A percentile compares a stretch with the other conserved stretches of the same genome.
These are phyloP conservation scores for Casuarina cunninghamiana DNA, from an alignment of 306 rosid genomes.

Conservation along the genomic window DNA sequence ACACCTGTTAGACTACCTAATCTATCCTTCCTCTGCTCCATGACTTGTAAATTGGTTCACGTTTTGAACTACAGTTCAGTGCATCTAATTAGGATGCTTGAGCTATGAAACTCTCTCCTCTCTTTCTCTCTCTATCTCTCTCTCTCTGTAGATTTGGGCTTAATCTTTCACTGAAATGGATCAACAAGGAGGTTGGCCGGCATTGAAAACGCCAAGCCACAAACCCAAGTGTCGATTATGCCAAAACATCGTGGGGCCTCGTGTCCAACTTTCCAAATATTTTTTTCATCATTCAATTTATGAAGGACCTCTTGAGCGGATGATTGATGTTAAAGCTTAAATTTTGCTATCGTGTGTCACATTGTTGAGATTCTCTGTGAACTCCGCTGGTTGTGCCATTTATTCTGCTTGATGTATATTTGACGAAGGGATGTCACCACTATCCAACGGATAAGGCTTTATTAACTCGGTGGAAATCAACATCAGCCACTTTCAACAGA, in stretches of 20 bases:
- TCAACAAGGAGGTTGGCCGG: background rate
- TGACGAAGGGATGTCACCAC: no score
- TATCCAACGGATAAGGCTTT: no score
- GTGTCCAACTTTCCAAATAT: background rate
- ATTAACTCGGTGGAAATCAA: no score
- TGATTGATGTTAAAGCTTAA: no score
- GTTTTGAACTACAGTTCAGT: background rate
- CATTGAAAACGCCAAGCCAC: background rate
- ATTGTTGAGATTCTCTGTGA: background rate
- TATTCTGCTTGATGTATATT: no score
- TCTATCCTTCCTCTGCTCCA: background rate
- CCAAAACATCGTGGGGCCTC: background rate
- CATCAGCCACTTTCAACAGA: no score
- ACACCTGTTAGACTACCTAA: background rate
- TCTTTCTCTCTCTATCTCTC: background rate
- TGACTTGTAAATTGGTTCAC: background rate
- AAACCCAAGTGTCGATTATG: background rate
- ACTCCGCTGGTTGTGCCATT: no score
- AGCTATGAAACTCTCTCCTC: background rate
- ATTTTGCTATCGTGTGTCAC: no score
- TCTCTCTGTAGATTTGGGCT: background rate
- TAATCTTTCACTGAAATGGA: background rate
- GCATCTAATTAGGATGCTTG: background rate
- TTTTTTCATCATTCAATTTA: background rate
- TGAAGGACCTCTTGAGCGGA: background rate